Conservation (phyloP, 805 yeast genomes). For the Kodamaea kaohsiungensis region DNA sequence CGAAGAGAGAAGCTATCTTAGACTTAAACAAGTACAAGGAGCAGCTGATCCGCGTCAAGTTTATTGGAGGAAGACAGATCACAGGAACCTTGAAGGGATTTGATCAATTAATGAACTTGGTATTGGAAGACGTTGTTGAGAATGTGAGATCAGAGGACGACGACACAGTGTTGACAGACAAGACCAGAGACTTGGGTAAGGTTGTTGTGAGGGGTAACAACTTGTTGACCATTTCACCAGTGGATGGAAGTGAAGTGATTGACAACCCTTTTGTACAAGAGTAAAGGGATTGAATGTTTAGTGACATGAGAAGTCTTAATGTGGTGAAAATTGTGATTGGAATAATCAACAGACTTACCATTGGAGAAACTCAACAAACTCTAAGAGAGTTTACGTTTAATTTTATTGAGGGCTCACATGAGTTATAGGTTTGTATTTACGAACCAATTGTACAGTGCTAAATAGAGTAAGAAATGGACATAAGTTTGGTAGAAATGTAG, state of each 20-base stretch:
- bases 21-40: conserved; percentile 79
- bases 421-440: background rate
- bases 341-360: too few species aligned
- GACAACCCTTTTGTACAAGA: conserved; percentile 60
- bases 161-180: conserved; percentile 50
- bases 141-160: conserved; percentile 61
- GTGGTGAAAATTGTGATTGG: too few species aligned
- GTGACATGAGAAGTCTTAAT: too few species aligned
- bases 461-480: background rate
- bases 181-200: conserved; percentile 69
- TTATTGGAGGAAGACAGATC: conserved; percentile 85
- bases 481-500: background rate
- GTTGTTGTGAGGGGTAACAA: conserved; percentile 88
- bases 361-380: too few species aligned
- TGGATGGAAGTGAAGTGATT: conserved; percentile 68
- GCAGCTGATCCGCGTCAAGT: conserved; percentile 69
- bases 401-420: too few species aligned
- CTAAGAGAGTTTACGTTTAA: too few species aligned
- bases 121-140: conserved; percentile 71
- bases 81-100: conserved; percentile 80
- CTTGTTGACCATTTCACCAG: conserved; percentile 71
- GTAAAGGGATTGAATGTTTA: background rate
- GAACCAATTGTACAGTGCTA: background rate
- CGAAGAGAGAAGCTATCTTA: conserved; percentile 87
- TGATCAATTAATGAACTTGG: conserved; percentile 79